phyloP scores from a whole-genome alignment of 2,329 filamentous ascomycete genomes.

The Fusarium nanum region DNA sequence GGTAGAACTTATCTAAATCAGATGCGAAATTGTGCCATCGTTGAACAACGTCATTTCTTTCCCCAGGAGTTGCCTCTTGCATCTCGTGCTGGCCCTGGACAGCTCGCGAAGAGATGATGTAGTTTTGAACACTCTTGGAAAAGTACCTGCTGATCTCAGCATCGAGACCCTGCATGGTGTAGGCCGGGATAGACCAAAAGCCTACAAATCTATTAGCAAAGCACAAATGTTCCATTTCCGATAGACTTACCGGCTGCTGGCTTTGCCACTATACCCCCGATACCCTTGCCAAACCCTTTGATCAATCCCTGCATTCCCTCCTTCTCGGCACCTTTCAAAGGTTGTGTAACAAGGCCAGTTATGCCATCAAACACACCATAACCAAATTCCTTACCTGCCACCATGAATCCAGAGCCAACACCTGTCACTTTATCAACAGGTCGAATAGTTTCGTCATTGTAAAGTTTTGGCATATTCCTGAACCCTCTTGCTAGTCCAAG shows the following conservation, averaged over 20 bases:
- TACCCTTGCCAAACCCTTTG: conserved; percentile 84
- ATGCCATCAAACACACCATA: conserved; percentile 85
- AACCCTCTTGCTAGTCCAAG: conserved; percentile 86
- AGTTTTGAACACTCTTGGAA: conserved; percentile 78
- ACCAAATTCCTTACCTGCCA: conserved; percentile 82
- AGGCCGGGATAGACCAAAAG: conserved; percentile 79
- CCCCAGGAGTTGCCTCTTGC: conserved; percentile 62
- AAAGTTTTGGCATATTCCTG: conserved; percentile 86
- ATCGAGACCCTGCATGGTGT: conserved; percentile 84
- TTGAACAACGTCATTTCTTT: conserved; percentile 72
- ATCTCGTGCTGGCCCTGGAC: conserved; percentile 79
- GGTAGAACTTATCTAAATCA: conserved; percentile 70
- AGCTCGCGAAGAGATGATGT: conserved; percentile 81
- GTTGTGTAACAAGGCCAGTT: conserved; percentile 83
- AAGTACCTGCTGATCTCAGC: conserved; percentile 79
- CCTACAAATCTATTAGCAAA: conserved; percentile 48
- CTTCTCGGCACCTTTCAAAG: conserved; percentile 68
- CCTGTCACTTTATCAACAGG: conserved; percentile 83
- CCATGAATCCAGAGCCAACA: conserved; percentile 78
- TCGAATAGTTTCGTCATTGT: conserved; percentile 84
- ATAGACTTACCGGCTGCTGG: conserved; percentile 75
- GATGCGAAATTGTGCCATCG: conserved; percentile 72
- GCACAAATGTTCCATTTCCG: background rate
- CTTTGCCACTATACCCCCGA: conserved; percentile 84
- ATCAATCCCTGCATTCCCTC: conserved; percentile 70